Base-by-base conservation (phyloP, 257 asterid genomes). In the Solanum chiquidenum region DNA sequence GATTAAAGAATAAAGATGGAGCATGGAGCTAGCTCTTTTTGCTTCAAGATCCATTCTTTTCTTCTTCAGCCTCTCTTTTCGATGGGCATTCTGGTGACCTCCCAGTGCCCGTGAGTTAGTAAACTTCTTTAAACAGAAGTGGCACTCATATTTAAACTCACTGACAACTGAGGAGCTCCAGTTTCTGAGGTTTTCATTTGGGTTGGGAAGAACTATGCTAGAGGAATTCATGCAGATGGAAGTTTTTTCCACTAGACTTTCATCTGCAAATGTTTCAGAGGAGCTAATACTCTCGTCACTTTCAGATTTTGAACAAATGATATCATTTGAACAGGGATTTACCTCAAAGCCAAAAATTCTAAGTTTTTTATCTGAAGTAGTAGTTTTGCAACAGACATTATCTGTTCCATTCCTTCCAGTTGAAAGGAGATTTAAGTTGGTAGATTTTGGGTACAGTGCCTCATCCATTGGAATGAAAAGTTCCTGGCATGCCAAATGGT, bases 281-380 rank as follows among this genome's bases (percentile, higher is more conserved):
- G 85, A 72, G 33, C 18, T 84, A 55, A 52, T 33, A 83, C 69
- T 72, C 52, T 88, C 72, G 5, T 9, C 40, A 37, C 83, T 85
- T 69, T 73, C 68, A 38, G 85, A 72, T 20, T 33, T 55, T 8
- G 69, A 72, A 46, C 75, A 35, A 20, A 66, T 27, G 86, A 40
- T 46, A 60, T 69, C 44, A 62, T 46, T 46, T 34, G 37, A 42
- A 83, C 55, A 88, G 83, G 80, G 85, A 55, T 40, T 72, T 52
- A 88, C 37, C 86, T 88, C 90, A 73, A 88, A 83, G 69, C 90
- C 90, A 21, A 88, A 88, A 18, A 88, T 80, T 58, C 82, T 87
- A 69, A 88, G 37, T 71, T 86, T 88, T 88, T 88, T 73, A 38
- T 29, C 85, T 37, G 27, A 16, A 46, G 38, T 44, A 87, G 20